Evolutionary conservation across 2,329 filamentous ascomycete genomes (phyloP).

Genomic region (Stylonectria norvegica): DNA sequence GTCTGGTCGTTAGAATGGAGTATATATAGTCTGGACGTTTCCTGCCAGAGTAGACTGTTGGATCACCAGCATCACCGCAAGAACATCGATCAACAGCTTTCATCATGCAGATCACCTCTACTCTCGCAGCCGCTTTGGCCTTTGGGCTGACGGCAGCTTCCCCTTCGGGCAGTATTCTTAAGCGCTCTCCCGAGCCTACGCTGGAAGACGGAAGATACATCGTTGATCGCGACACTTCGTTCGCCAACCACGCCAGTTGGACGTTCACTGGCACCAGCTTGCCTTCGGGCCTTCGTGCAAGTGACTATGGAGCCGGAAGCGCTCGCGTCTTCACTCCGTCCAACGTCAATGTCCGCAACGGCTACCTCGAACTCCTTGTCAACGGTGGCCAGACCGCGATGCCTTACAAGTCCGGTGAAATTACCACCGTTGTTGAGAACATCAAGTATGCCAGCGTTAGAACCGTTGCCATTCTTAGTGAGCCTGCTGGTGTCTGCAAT

Average conservation of each 20-base stretch:
- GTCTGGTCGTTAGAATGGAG: too few relatives aligned
- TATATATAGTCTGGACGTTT: too few relatives aligned
- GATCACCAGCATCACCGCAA: too few relatives aligned
- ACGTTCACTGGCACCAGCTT: conserved; percentile 21
- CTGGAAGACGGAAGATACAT: conserved; percentile 22
- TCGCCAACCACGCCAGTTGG: conserved; percentile 22
- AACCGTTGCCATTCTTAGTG: conserved; percentile 27
- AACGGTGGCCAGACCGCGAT: conserved; percentile 22
- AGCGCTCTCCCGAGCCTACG: conserved; percentile 17
- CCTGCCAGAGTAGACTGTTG: too few relatives aligned
- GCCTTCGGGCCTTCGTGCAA: conserved; percentile 21
- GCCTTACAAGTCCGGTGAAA: conserved; percentile 24
- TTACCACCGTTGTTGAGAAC: conserved; percentile 23
- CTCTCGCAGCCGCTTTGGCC: conserved; percentile 11
- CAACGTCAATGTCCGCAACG: conserved; percentile 22
- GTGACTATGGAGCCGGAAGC: conserved; percentile 17
- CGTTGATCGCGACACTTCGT: conserved; percentile 14
- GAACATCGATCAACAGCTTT: too few relatives aligned
- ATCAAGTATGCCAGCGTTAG: conserved; percentile 31
- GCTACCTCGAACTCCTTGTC: conserved; percentile 29
- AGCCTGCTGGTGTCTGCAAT: conserved; percentile 30
- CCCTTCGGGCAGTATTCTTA: conserved; percentile 4
- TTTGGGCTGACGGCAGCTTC: conserved; percentile 12
- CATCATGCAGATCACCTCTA: conserved; percentile 18
- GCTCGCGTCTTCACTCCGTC: conserved; percentile 10